These are phyloP conservation scores for Cladosporium velox DNA, from an alignment of 2,329 filamentous ascomycete species.

Conservation along the genomic window DNA sequence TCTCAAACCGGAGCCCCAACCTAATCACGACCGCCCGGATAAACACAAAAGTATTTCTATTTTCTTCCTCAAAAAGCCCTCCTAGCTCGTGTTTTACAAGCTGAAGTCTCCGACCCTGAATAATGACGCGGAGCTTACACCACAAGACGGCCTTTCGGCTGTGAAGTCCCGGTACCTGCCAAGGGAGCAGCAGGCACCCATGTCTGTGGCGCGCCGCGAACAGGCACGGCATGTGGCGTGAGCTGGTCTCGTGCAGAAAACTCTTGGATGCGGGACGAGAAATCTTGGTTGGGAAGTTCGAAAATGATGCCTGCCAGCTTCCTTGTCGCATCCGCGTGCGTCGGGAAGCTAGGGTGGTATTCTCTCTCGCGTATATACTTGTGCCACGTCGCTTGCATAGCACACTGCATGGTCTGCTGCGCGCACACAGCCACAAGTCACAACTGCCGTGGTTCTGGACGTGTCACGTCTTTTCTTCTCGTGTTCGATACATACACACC, in stretches of 20 bases:
- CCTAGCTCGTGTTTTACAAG: neutral
- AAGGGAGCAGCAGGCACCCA: neutral
- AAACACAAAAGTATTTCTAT: neutral
- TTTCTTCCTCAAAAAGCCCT: neutral
- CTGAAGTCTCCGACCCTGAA: neutral
- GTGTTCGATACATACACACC: neutral
- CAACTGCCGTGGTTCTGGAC: neutral
- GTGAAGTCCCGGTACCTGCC: neutral
- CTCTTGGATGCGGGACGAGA: neutral
- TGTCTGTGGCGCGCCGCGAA: neutral
- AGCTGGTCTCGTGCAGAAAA: neutral
- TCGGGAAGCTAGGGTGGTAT: neutral
- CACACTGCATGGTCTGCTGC: neutral
- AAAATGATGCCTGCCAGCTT: neutral
- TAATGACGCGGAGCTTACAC: neutral
- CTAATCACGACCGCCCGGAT: neutral
- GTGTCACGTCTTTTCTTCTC: neutral
- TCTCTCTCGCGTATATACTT: neutral
- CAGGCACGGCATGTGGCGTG: neutral
- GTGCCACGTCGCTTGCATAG: neutral
- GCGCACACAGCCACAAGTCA: neutral
- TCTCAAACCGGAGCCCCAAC: neutral
- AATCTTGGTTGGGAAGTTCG: neutral
- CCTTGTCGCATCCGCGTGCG: neutral
- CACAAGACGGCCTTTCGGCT: neutral